These are phyloP conservation scores for Pelagophyceae sp. DNA, from an alignment of 352 stramenopile genomes.

Conservation along the genomic window DNA sequence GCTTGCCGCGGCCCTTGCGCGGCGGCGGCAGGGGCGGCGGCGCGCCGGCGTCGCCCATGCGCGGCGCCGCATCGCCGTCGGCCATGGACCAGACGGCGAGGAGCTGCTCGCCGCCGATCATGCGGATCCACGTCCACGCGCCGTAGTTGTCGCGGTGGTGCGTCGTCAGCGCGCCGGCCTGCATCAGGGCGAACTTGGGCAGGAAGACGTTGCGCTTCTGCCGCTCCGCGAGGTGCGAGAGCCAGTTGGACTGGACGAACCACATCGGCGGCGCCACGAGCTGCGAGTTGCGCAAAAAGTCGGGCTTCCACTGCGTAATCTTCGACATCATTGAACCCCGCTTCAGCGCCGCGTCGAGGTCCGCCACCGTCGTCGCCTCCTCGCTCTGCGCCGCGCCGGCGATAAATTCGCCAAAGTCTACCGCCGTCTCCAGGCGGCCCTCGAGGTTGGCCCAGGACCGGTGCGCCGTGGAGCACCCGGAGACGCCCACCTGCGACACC, in stretches of 20 bases:
- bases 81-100: conserved; percentile 1
- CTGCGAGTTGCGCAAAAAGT: background rate
- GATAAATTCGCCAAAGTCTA: background rate
- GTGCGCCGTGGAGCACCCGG: background rate
- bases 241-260: background rate
- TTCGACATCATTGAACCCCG: background rate
- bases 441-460: background rate
- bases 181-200: conserved; percentile 15
- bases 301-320: conserved; percentile 14
- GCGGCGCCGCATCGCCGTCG: background rate
- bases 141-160: conserved; percentile 19
- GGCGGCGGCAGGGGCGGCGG: too few relatives aligned
- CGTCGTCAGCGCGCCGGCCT: background rate
- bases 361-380: background rate
- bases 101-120: background rate
- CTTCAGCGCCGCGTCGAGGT: background rate
- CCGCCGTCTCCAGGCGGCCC: background rate
- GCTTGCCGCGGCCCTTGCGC: too few relatives aligned
- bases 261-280: background rate
- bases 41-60: background rate
- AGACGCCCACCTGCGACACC: background rate
- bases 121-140: conserved; percentile 4
- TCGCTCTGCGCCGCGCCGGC: background rate
- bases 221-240: background rate
- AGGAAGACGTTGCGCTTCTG: background rate